phyloP scores from a whole-genome alignment of 2,329 filamentous ascomycete species.

The Trichothecium sympodiale region DNA sequence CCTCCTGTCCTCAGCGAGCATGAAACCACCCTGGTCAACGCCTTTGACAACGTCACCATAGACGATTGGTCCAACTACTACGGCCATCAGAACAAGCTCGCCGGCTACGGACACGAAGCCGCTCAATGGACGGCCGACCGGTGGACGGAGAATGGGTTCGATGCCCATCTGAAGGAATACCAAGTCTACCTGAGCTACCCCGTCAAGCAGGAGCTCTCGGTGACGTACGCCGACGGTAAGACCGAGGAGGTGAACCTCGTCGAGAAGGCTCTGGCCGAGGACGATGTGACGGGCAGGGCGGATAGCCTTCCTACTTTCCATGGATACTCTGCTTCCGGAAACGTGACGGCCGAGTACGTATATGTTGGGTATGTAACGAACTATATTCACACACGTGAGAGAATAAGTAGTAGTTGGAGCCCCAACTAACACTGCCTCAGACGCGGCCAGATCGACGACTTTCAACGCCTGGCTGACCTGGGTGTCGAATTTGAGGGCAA shows the following conservation, averaged over 20 bases:
- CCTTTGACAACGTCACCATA: slow-evolving; percentile 25
- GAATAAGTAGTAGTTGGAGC: no score
- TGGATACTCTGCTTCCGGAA: slow-evolving; percentile 70
- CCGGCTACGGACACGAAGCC: slow-evolving; percentile 22
- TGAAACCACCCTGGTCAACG: slow-evolving; percentile 22
- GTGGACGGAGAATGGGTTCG: slow-evolving; percentile 24
- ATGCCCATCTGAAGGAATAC: slow-evolving; percentile 31
- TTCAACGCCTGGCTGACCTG: slow-evolving; percentile 55
- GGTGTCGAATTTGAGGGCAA: slow-evolving; percentile 64
- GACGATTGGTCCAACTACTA: slow-evolving; percentile 28
- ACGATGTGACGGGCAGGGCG: slow-evolving; percentile 58
- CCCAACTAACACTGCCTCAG: slow-evolving; percentile 7
- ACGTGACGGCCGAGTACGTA: slow-evolving; percentile 64
- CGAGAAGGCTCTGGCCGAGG: slow-evolving; percentile 62
- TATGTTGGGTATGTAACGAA: slow-evolving; percentile 59
- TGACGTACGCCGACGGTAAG: slow-evolving; percentile 27
- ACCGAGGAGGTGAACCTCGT: slow-evolving; percentile 56
- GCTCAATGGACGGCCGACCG: slow-evolving; percentile 26
- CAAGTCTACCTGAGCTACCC: slow-evolving; percentile 53
- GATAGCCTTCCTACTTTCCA: slow-evolving; percentile 70
- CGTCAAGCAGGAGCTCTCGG: slow-evolving; percentile 37
- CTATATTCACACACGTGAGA: background rate
- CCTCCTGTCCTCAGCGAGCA: slow-evolving; percentile 21
- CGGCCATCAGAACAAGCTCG: slow-evolving; percentile 25
- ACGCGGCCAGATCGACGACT: slow-evolving; percentile 61